A percentile compares a stretch with the other conserved stretches of the same genome.
Evolutionary conservation across 441 rosid genomes (phyloP).

Genomic region (Geranium incanum): DNA sequence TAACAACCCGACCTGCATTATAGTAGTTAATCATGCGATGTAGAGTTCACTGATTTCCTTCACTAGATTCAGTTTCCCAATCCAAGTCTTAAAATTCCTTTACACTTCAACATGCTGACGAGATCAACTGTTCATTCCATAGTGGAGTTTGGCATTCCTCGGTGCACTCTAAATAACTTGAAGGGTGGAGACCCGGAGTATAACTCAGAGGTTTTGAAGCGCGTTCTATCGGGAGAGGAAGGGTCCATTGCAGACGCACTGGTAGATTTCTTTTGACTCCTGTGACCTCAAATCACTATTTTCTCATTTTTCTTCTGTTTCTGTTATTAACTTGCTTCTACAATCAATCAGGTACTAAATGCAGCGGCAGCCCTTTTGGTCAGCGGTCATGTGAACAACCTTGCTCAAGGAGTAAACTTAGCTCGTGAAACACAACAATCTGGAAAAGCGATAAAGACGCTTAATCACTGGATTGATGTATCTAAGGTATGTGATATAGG

Average conservation of each 20-base stretch:
- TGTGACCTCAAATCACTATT: no score
- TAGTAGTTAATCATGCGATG: no score
- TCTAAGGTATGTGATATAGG: conserved; percentile 39
- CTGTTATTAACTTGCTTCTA: not conserved
- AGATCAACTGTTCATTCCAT: conserved; percentile 20
- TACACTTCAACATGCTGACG: not conserved
- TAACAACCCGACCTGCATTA: no score
- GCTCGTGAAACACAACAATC: conserved; percentile 69
- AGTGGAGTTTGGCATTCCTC: conserved; percentile 91
- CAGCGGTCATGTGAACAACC: conserved; percentile 41
- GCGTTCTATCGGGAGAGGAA: conserved; percentile 61
- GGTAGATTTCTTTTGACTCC: conserved; percentile 33
- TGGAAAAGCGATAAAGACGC: conserved; percentile 66
- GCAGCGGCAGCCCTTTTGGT: conserved; percentile 90
- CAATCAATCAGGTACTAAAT: conserved; percentile 56
- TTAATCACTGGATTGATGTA: conserved; percentile 49
- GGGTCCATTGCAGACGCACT: conserved; percentile 81
- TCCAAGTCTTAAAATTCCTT: no score
- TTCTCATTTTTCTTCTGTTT: no score
- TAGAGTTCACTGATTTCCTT: no score
- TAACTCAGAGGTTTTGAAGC: conserved; percentile 58
- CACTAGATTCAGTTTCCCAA: no score
- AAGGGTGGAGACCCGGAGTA: conserved; percentile 73
- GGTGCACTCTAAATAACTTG: conserved; percentile 68
- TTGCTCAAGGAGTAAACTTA: conserved; percentile 61